Base-by-base conservation (phyloP, 805 yeast species). In the Lipomyces mesembrius region DNA sequence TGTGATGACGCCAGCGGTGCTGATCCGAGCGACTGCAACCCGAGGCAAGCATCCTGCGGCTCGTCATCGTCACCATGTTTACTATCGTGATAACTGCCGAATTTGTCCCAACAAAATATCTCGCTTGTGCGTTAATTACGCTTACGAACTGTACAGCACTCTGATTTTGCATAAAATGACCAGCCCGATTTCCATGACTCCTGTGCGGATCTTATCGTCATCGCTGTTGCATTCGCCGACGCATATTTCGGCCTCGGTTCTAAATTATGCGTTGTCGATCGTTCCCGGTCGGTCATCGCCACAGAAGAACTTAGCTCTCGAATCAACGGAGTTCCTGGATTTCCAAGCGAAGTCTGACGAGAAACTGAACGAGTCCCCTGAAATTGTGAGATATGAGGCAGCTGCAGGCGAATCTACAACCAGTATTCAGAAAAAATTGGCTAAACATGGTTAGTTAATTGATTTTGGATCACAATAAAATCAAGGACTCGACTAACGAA, bases 211-310 rank as follows among this genome's bases (percentile, higher is more conserved):
- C 29, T 22, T 22, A 27, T 25, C 64, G 22, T 25, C 64, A 20
- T 57, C 64, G 46, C 37, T 56, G 12, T 25, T 57, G 29, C 64
- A 39, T 39, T 46, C 64, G 27, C 64, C 64, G n/a, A 57, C 64
- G 8, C 35, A 46, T 11, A 56, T 62, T 12, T 25, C 64, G 6
- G 60, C 51, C 20, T 46, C 51, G 8, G 52, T 62, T 22, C 61
- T 62, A 9, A 62, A 58, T 27, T 62, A 62, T 49, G 64, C 64
- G 46, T 34, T 62, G 34, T 62, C 64, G 22, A 39, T 57, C n/a
- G 64, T 62, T 12, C 64, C 59, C 9, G 56, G 34, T 20, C 54
- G 56, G 35, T 57, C 29, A 20, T 37, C 61, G 54, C 55, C 55
- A 52, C 55, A 52, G 29, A 25, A 29, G 55, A 52, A 52, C 27